A percentile compares a stretch with the other conserved stretches of the same genome.
These are phyloP conservation scores for Hortiboletus campestris DNA, from an alignment of 768 basidiomycete genomes.

Conservation along the genomic window DNA sequence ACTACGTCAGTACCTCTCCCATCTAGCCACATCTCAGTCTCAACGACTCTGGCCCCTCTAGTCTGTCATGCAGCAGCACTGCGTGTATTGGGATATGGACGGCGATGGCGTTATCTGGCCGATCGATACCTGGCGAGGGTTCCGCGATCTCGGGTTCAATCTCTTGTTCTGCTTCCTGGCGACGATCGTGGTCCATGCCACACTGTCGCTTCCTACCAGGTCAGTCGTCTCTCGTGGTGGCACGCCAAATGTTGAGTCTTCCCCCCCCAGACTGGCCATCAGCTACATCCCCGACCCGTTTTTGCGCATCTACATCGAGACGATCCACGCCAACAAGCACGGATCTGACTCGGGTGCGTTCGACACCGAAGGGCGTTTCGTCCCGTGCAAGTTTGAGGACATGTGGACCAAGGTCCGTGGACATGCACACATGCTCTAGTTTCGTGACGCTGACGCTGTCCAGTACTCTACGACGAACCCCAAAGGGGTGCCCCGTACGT, in stretches of 20 bases:
- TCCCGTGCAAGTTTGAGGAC: conserved; percentile 42
- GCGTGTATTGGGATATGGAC: conserved; percentile 41
- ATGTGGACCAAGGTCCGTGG: conserved; percentile 40
- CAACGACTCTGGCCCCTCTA: conserved; percentile 4
- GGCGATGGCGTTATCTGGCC: conserved; percentile 46
- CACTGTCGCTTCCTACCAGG: conserved; percentile 37
- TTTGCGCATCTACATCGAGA: conserved; percentile 36
- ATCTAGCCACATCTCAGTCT: background rate
- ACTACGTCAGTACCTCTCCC: conserved; percentile 19
- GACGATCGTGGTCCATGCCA: conserved; percentile 33
- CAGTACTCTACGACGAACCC: conserved; percentile 18
- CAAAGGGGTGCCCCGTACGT: conserved; percentile 13
- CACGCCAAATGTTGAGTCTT: background rate
- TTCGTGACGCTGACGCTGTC: background rate
- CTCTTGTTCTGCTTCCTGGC: conserved; percentile 36
- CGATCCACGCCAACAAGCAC: conserved; percentile 40
- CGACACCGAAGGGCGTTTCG: conserved; percentile 41
- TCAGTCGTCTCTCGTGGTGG: background rate
- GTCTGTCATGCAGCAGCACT: conserved; percentile 43
- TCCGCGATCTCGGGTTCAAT: conserved; percentile 42
- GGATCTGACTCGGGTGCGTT: conserved; percentile 44
- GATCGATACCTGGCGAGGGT: conserved; percentile 40
- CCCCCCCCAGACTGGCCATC: conserved; percentile 14
- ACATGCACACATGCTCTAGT: background rate
- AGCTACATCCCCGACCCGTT: conserved; percentile 40